phyloP scores from a whole-genome alignment of 805 yeast genomes.

The Saccharomyces eubayanus region DNA sequence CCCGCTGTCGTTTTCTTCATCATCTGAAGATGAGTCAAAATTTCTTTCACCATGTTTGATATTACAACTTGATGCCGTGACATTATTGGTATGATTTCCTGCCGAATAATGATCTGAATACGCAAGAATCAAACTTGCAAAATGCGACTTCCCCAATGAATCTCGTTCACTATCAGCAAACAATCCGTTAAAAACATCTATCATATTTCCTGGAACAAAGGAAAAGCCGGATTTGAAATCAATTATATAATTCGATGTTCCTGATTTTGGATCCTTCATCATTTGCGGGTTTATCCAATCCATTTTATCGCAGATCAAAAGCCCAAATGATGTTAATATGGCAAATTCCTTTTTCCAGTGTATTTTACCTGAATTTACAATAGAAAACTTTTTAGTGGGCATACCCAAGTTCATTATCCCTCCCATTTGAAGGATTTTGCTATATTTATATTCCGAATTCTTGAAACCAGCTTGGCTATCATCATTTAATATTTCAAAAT shows the following conservation, averaged over 20 bases:
- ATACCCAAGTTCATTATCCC: constrained; percentile 32
- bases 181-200: constrained; percentile 13
- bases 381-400: constrained; percentile 25
- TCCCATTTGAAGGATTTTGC: constrained; percentile 30
- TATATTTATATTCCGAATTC: constrained; percentile 9
- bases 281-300: constrained; percentile 28
- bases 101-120: neutral
- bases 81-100: neutral
- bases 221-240: constrained; percentile 21
- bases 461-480: neutral
- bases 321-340: constrained; percentile 43
- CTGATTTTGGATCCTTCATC: constrained; percentile 14
- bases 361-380: constrained; percentile 23
- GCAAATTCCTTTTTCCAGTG: constrained; percentile 41
- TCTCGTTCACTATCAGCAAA: constrained; percentile 10
- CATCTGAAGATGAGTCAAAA: neutral
- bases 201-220: constrained; percentile 7
- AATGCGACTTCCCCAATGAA: constrained; percentile 3
- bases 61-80: neutral
- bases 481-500: constrained; percentile 20
- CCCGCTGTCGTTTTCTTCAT: neutral
- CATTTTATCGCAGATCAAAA: constrained; percentile 38
- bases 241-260: constrained; percentile 27
- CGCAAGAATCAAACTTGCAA: neutral
- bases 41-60: neutral